A percentile compares a stretch with the other conserved stretches of the same genome.
phyloP scores from a whole-genome alignment of 148 eudicot species.

The Fagopyrum homotropicum region DNA sequence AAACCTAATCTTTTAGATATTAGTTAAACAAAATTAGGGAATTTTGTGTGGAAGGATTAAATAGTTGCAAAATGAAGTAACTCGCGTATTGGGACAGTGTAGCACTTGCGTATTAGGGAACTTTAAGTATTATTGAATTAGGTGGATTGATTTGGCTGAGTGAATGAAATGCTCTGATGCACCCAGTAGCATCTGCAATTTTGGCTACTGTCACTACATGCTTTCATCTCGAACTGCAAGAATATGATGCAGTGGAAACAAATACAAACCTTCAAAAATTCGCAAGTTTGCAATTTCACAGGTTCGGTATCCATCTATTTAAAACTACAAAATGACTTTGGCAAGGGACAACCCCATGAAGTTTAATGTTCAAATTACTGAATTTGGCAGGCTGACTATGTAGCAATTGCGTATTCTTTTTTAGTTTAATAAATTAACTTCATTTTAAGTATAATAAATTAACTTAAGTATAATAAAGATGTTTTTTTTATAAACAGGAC shows the following conservation, averaged over 20 bases:
- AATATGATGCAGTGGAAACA: slow-evolving; percentile 43
- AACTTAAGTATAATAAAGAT: too few species aligned
- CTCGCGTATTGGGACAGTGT: slow-evolving; percentile 9
- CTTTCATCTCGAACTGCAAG: slow-evolving; percentile 52
- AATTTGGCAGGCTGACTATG: slow-evolving; percentile 54
- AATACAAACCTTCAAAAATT: slow-evolving; percentile 52
- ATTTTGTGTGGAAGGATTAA: background rate
- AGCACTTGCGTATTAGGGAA: too few species aligned
- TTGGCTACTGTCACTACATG: slow-evolving; percentile 81
- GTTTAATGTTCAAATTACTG: background rate
- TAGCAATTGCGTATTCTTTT: too few species aligned
- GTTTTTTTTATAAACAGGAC: too few species aligned
- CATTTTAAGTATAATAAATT: too few species aligned
- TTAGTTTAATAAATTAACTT: too few species aligned
- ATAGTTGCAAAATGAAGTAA: slow-evolving; percentile 1
- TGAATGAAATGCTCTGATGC: slow-evolving; percentile 82
- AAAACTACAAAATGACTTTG: background rate
- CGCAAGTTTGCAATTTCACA: slow-evolving; percentile 78
- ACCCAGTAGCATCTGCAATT: slow-evolving; percentile 84
- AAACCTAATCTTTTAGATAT: slow-evolving; percentile 6
- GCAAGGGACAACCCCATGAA: too few species aligned
- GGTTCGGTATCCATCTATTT: slow-evolving; percentile 28
- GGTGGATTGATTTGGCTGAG: slow-evolving; percentile 84
- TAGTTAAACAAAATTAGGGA: slow-evolving; percentile 4
- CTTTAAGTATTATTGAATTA: slow-evolving; percentile 25